Base-by-base conservation (phyloP, 176 grass and related monocot species). In the Juncus effusus region DNA sequence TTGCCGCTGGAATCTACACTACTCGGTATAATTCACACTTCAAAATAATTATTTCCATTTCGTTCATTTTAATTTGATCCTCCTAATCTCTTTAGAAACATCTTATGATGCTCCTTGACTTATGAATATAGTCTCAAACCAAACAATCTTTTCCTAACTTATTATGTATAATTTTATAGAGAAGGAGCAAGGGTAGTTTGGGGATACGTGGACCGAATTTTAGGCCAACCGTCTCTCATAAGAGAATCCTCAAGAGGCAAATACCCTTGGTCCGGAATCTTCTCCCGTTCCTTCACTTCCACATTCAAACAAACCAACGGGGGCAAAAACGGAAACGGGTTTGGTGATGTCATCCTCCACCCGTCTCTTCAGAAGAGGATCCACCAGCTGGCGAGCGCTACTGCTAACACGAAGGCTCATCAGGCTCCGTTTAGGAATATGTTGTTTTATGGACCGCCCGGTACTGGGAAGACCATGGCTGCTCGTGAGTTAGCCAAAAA, bases 391-490 rank as follows among this genome's bases (percentile, higher is more conserved):
- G 85, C 88, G 60, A 83, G 73, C 88, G 88, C 94, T 64, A 97
- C 94, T 5, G 82, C 94, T 56, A 97, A 92, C 78, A 97, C 94
- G 0, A 97, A 97, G 77, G 72, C 84, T 72, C 88, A 97, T 82
- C 94, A 97, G 75, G 94, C 94, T 51, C 94, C 94, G 71, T 97
- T 97, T 69, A 83, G 94, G 61, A 97, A 97, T 70, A 97, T 97
- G 88, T 79, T 97, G 60, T 97, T 97, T 61, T 97, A 97, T 82
- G 94, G 94, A 6, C 94, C 94, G 73, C 94, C 94, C 45, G 88
- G 94, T 72, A 97, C 94, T 62, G 94, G 93, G 37, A 97, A 97
- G 82, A 97, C 94, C 45, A 91, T 97, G 85, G 94, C 88, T 67
- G 94, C 94, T 13, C 77, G 94, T 75, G 94, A 92, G 77, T 70